A percentile compares a stretch with the other conserved stretches of the same genome.
Evolutionary conservation across 352 stramenopile species (phyloP).

Genomic region (Globisporangium barbulae): DNA sequence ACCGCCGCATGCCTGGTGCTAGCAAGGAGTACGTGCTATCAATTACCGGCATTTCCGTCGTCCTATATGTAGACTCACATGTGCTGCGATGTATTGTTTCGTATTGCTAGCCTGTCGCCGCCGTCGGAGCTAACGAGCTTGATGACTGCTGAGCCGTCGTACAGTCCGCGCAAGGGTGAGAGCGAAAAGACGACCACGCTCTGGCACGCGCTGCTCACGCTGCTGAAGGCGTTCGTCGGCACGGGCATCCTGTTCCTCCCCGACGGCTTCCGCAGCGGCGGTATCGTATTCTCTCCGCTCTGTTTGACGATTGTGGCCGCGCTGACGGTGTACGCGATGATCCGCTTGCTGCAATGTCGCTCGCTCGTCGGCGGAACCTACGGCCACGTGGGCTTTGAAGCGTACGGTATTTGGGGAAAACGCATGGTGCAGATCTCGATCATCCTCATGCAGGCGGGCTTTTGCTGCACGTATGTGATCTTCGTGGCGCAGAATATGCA

Average conservation of each 20-base stretch:
- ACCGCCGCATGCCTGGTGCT: slow-evolving; percentile 15
- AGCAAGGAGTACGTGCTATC: slow-evolving; percentile 7
- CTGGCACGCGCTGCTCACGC: slow-evolving; percentile 71
- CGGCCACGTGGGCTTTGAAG: slow-evolving; percentile 63
- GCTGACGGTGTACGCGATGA: slow-evolving; percentile 73
- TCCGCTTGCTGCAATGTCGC: slow-evolving; percentile 70
- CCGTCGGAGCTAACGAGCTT: slow-evolving; percentile 35
- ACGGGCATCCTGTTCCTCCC: slow-evolving; percentile 79
- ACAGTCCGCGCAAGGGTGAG: slow-evolving; percentile 27
- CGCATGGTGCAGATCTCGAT: slow-evolving; percentile 81
- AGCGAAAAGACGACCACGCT: slow-evolving; percentile 72
- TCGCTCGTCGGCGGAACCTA: slow-evolving; percentile 71
- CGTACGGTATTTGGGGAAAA: slow-evolving; percentile 62
- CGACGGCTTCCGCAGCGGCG: slow-evolving; percentile 68
- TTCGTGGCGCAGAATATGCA: slow-evolving; percentile 80
- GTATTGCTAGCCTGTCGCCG: slow-evolving; percentile 19
- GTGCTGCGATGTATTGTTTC: neutral
- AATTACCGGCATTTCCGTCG: neutral
- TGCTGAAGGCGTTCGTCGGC: slow-evolving; percentile 82
- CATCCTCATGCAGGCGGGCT: slow-evolving; percentile 81
- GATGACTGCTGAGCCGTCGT: slow-evolving; percentile 23
- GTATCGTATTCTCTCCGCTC: slow-evolving; percentile 70
- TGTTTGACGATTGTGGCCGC: slow-evolving; percentile 59
- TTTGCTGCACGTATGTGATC: slow-evolving; percentile 85
- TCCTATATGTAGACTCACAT: neutral